Conservation (phyloP, 495 filamentous ascomycete species). For the Cercophora newfieldiana region DNA sequence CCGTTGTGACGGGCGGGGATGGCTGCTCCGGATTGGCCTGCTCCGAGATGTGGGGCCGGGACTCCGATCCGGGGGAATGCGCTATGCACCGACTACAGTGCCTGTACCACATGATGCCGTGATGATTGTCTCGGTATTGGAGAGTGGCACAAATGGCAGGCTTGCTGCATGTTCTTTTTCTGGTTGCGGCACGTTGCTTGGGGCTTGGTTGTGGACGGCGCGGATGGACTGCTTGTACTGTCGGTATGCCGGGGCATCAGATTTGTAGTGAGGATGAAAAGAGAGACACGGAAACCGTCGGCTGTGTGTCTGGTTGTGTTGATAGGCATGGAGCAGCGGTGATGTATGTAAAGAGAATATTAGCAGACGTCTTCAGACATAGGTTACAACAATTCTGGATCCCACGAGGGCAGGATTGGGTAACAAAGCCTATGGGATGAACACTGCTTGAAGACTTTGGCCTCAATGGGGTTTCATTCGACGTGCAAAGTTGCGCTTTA, state of each 20-base stretch:
- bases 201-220: not conserved
- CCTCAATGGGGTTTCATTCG: too few relatives aligned
- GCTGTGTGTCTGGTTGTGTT: not conserved
- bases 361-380: too few relatives aligned
- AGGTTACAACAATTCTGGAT: too few relatives aligned
- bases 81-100: not conserved
- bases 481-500: too few relatives aligned
- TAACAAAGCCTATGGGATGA: too few relatives aligned
- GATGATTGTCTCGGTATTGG: conserved; percentile 5
- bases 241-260: too few relatives aligned
- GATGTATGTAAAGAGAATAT: too few relatives aligned
- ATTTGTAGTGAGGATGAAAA: too few relatives aligned
- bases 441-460: too few relatives aligned
- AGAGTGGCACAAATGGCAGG: not conserved
- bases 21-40: not conserved
- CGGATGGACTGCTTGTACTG: not conserved
- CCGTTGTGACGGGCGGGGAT: too few relatives aligned
- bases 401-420: too few relatives aligned
- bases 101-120: not conserved
- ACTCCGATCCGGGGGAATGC: not conserved
- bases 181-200: not conserved
- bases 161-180: not conserved
- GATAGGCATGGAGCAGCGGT: too few relatives aligned
- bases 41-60: not conserved
- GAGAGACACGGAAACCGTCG: not conserved